Percentiles rank a stretch among this genome's conserved stretches.
phyloP scores from a whole-genome alignment of 768 basidiomycete genomes.

The Kondoa malvinella region DNA sequence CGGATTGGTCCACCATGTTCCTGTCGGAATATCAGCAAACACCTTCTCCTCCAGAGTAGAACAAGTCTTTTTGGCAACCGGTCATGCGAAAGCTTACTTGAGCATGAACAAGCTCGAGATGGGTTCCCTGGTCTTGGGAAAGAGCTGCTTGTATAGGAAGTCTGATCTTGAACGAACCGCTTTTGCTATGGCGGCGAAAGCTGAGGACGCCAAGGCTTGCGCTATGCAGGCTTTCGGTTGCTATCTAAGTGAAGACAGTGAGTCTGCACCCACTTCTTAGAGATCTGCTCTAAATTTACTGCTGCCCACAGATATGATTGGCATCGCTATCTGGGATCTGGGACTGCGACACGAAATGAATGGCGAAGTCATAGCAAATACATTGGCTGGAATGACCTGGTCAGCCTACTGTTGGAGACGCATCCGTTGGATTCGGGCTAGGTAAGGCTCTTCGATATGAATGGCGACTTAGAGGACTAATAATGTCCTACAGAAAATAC shows the following conservation, averaged over 20 bases:
- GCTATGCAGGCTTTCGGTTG: conserved; percentile 68
- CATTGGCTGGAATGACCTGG: conserved; percentile 71
- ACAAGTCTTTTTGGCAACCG: conserved; percentile 87
- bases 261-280: too few relatives aligned
- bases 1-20: conserved; percentile 87
- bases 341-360: conserved; percentile 74
- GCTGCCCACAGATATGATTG: too few relatives aligned
- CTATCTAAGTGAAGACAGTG: conserved; percentile 92
- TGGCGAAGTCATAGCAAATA: conserved; percentile 73
- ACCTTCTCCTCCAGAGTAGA: conserved; percentile 61
- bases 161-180: conserved; percentile 53
- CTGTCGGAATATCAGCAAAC: conserved; percentile 59
- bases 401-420: conserved; percentile 71
- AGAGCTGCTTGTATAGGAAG: conserved; percentile 81
- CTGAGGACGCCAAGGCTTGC: neutral
- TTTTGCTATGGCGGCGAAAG: conserved; percentile 6
- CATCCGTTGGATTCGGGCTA: conserved; percentile 89
- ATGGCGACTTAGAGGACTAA: neutral
- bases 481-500: neutral
- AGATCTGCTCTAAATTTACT: too few relatives aligned
- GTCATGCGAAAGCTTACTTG: conserved; percentile 97
- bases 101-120: conserved; percentile 76
- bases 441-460: conserved; percentile 78
- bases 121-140: conserved; percentile 92
- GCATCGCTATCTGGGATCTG: conserved; percentile 74